Percentiles rank a stretch among this genome's conserved stretches.
These are phyloP conservation scores for Diaporthe amygdali DNA, from an alignment of 2,329 filamentous ascomycete genomes.

Conservation along the genomic window DNA sequence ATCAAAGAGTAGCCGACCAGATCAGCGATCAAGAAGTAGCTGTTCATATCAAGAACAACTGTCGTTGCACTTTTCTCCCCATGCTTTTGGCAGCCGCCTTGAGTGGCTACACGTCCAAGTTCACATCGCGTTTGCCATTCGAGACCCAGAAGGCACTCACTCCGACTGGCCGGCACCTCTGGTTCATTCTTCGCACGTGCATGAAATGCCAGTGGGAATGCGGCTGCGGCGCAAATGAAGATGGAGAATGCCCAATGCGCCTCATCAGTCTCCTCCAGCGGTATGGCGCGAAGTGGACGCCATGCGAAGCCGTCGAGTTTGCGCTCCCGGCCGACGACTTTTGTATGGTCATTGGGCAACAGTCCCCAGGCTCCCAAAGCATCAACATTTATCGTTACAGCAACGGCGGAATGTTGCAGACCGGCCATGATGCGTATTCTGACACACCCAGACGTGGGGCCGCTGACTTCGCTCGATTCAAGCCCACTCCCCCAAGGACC, in stretches of 20 bases:
- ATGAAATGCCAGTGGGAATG: neutral
- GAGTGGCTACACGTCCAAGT: neutral
- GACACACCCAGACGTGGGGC: too few relatives aligned
- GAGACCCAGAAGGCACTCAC: neutral
- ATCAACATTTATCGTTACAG: too few relatives aligned
- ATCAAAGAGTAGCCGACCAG: neutral
- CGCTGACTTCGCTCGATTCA: neutral
- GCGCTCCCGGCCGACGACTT: too few relatives aligned
- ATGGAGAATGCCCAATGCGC: neutral
- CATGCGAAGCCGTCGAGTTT: neutral
- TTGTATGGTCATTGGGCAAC: too few relatives aligned
- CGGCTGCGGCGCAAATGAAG: neutral
- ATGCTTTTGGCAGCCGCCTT: neutral
- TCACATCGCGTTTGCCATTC: neutral
- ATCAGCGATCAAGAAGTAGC: too few relatives aligned
- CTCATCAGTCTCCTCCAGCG: neutral
- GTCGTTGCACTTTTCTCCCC: neutral
- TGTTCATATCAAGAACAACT: neutral
- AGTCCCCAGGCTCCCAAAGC: too few relatives aligned
- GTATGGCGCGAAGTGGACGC: neutral
- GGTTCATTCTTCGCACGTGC: neutral
- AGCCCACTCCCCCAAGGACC: neutral
- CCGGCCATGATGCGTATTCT: too few relatives aligned
- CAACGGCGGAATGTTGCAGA: too few relatives aligned
- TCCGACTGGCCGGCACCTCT: neutral